Conservation (phyloP, 495 filamentous ascomycete species). For the Amphirosellinia nigrospora region DNA sequence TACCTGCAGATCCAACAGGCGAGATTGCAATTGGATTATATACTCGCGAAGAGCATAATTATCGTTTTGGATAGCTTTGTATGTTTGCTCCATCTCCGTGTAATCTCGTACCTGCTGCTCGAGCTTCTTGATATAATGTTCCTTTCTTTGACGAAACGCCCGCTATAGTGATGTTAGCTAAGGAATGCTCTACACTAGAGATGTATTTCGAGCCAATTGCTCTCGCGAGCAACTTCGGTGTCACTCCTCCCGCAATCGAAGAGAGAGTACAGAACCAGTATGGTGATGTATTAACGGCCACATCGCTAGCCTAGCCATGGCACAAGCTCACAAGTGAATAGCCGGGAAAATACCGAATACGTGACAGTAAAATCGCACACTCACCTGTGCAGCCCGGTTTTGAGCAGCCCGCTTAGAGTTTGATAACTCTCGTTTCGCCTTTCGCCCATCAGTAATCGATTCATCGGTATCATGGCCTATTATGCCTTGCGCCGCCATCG, state of each 20-base stretch:
- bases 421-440: conserved; percentile 83
- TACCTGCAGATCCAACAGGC: conserved; percentile 82
- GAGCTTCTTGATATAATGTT: conserved; percentile 95
- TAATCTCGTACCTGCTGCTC: conserved; percentile 87
- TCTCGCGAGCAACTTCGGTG: background rate
- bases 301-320: background rate
- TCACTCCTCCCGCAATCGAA: background rate
- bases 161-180: conserved; percentile 62
- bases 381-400: conserved; percentile 94
- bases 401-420: conserved; percentile 96
- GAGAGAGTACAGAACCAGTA: background rate
- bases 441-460: conserved; percentile 47
- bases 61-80: conserved; percentile 78
- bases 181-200: conserved; percentile 29
- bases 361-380: conserved; percentile 27
- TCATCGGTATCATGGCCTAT: conserved; percentile 40
- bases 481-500: conserved; percentile 41
- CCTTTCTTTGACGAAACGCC: conserved; percentile 96
- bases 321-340: conserved; percentile 16
- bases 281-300: background rate
- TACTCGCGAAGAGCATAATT: conserved; percentile 92
- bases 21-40: conserved; percentile 85
- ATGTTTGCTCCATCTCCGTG: conserved; percentile 69
- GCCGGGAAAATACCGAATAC: conserved; percentile 2
- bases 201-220: conserved; percentile 23